Evolutionary conservation across 2,329 filamentous ascomycete genomes (phyloP).

Genomic region (Aureobasidium sp.): DNA sequence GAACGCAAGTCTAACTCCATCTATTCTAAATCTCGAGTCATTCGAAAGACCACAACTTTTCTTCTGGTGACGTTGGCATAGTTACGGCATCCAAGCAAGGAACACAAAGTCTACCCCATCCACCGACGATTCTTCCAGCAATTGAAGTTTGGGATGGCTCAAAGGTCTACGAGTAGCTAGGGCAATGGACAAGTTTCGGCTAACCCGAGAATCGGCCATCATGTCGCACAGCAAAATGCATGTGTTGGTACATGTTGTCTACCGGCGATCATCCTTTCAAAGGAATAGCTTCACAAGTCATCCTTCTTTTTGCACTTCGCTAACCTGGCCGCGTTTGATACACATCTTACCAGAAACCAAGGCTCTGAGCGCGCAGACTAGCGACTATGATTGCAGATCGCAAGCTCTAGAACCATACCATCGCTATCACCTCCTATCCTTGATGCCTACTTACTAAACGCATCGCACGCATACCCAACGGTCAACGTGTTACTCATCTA

Average conservation of each 20-base stretch:
- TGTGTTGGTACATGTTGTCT: background rate
- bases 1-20: background rate
- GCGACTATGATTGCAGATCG: background rate
- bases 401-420: background rate
- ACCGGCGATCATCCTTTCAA: background rate
- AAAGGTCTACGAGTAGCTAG: background rate
- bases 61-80: background rate
- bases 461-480: too few species aligned
- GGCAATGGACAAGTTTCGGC: background rate
- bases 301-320: background rate
- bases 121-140: background rate
- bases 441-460: background rate
- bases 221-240: background rate
- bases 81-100: background rate
- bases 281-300: background rate
- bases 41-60: background rate
- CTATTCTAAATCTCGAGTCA: background rate
- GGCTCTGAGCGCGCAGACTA: background rate
- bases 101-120: background rate
- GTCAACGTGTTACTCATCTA: background rate
- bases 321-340: background rate
- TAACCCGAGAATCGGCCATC: background rate
- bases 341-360: background rate
- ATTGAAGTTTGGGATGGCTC: too few species aligned
- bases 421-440: too few species aligned